Conservation (phyloP, 2,329 filamentous ascomycete species). For the Calonectria naviculata region DNA sequence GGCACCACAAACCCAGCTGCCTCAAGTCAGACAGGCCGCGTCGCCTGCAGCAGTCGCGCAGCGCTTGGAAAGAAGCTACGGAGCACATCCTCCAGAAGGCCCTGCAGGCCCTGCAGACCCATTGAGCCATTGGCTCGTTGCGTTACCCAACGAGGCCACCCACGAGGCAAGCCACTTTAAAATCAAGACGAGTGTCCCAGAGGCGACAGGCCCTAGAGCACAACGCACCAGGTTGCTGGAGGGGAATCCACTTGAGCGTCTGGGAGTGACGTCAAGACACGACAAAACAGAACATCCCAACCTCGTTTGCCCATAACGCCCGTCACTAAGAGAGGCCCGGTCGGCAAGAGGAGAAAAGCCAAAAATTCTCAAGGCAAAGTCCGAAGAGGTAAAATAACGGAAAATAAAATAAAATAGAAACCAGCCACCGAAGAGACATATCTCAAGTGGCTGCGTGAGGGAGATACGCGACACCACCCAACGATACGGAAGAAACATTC, state of each 20-base stretch:
- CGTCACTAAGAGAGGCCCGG: neutral
- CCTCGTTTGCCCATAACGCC: constrained; percentile 7
- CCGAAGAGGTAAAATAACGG: neutral
- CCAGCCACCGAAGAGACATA: constrained; percentile 1
- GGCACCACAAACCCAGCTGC: constrained; percentile 2
- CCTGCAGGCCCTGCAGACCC: constrained; percentile 1
- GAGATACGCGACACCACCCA: neutral
- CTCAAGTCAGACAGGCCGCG: constrained; percentile 9
- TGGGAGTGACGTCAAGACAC: constrained; percentile 13
- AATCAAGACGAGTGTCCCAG: neutral
- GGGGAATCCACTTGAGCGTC: neutral
- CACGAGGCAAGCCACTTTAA: constrained; percentile 11
- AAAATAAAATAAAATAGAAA: neutral
- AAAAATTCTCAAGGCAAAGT: neutral
- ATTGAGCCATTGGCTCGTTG: constrained; percentile 8
- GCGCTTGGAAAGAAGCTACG: neutral
- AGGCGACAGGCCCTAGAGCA: neutral
- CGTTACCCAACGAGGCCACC: constrained; percentile 1
- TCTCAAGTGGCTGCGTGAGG: neutral
- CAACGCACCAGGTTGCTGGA: constrained; percentile 3
- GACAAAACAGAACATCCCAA: neutral
- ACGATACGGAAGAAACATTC: constrained; percentile 9
- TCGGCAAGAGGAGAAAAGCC: neutral
- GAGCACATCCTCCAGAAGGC: neutral
- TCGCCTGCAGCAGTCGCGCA: constrained; percentile 6